Percentiles rank a stretch among this genome's conserved stretches.
Evolutionary conservation across 164 flowering plant genomes (phyloP).

Genomic region (Taxillus chinensis): DNA sequence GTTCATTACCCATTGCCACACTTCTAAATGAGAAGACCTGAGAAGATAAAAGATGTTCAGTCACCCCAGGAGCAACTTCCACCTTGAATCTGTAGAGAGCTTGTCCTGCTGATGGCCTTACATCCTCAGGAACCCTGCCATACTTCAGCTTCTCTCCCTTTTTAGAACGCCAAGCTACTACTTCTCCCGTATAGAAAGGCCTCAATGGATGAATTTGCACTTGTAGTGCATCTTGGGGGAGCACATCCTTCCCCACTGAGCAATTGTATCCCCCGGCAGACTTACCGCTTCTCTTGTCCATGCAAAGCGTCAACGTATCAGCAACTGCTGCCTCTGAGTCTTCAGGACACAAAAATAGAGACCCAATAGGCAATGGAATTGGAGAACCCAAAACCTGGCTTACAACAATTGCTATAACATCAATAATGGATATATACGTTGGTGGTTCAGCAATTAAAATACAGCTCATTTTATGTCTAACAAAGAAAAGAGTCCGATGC

Average conservation of each 20-base stretch:
- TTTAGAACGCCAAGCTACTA: slow-evolving; percentile 84
- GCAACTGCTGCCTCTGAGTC: slow-evolving; percentile 51
- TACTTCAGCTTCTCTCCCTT: slow-evolving; percentile 85
- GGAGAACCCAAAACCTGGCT: slow-evolving; percentile 67
- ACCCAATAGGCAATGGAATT: slow-evolving; percentile 53
- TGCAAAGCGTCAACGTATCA: slow-evolving; percentile 45
- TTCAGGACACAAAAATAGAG: slow-evolving; percentile 60
- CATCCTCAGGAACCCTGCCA: slow-evolving; percentile 85
- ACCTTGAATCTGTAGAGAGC: slow-evolving; percentile 81
- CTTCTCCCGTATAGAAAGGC: slow-evolving; percentile 87
- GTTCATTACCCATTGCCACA: slow-evolving; percentile 29
- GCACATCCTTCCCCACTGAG: slow-evolving; percentile 61
- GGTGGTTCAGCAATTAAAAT: slow-evolving; percentile 85
- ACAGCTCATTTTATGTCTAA: slow-evolving; percentile 30
- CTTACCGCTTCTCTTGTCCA: slow-evolving; percentile 28
- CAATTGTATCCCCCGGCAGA: slow-evolving; percentile 18
- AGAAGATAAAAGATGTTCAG: slow-evolving; percentile 65
- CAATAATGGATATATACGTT: slow-evolving; percentile 51
- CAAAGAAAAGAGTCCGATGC: slow-evolving; percentile 67
- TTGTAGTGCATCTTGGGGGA: slow-evolving; percentile 72
- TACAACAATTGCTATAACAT: slow-evolving; percentile 59
- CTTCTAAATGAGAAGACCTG: slow-evolving; percentile 82
- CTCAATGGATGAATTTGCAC: slow-evolving; percentile 93
- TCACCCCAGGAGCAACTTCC: slow-evolving; percentile 59
- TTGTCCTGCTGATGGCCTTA: slow-evolving; percentile 85